Conservation (phyloP, 2,329 filamentous ascomycete genomes). For the Aureobasidium sp. region DNA sequence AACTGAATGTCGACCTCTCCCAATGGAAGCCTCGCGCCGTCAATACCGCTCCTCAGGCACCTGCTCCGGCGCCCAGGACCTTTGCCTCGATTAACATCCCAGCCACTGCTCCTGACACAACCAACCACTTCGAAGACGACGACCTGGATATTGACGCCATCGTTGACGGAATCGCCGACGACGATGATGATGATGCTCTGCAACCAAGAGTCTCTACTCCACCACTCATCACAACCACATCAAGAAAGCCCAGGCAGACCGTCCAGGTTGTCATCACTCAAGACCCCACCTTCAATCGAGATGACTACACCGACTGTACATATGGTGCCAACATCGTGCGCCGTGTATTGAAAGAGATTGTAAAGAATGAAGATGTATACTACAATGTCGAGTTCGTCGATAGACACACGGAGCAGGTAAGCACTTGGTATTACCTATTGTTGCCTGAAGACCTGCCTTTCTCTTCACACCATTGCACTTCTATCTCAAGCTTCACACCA, state of each 20-base stretch:
- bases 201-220: not conserved
- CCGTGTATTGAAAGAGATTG: constrained; percentile 33
- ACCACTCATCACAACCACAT: not conserved
- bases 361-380: constrained; percentile 25
- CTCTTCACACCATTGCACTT: not conserved
- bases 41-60: not conserved
- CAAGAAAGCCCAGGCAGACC: not conserved
- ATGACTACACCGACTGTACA: constrained; percentile 22
- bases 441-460: not conserved
- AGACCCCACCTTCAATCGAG: constrained; percentile 2
- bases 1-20: constrained; percentile 21
- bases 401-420: constrained; percentile 33
- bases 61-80: not conserved
- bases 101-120: not conserved
- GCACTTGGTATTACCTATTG: constrained; percentile 19
- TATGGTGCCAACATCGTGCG: constrained; percentile 26
- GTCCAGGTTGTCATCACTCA: not conserved
- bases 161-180: not conserved
- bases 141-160: constrained; percentile 10
- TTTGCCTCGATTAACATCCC: constrained; percentile 8
- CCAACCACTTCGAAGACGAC: not conserved
- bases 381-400: constrained; percentile 38
- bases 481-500: not conserved
- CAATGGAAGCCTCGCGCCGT: constrained; percentile 20
- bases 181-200: not conserved